Percentiles rank a stretch among this genome's conserved stretches.
Conservation (phyloP, 192 early-diverging fungal genomes). For the Haplosporangium gracile region DNA sequence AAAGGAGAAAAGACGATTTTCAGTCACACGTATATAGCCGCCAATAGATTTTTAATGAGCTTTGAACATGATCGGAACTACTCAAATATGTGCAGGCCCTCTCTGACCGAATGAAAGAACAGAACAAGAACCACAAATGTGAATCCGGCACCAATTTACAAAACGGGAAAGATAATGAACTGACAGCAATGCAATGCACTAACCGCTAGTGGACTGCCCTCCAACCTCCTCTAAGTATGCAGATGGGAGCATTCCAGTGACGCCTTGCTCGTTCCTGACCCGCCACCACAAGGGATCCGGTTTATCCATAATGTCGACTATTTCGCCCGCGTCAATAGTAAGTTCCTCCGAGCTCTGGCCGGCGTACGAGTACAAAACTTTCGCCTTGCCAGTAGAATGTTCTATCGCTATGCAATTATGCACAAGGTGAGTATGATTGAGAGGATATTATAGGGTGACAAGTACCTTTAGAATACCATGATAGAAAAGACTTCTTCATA, state of each 20-base stretch:
- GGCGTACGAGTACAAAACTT: slow-evolving; percentile 32
- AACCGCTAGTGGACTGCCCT: slow-evolving; percentile 53
- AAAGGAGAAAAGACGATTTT: neutral
- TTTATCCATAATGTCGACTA: slow-evolving; percentile 67
- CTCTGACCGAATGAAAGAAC: neutral
- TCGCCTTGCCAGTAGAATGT: slow-evolving; percentile 19
- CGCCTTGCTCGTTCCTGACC: slow-evolving; percentile 45
- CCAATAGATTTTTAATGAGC: too few species aligned
- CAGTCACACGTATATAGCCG: too few species aligned
- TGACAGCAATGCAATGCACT: slow-evolving; percentile 39
- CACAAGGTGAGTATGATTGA: neutral
- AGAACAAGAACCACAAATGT: neutral
- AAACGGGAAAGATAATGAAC: neutral
- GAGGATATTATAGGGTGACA: neutral
- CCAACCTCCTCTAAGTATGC: slow-evolving; percentile 59
- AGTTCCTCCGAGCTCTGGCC: slow-evolving; percentile 67
- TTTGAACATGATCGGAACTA: too few species aligned
- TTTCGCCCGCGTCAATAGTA: slow-evolving; percentile 70
- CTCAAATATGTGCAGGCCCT: too few species aligned
- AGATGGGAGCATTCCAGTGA: slow-evolving; percentile 57
- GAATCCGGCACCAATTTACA: neutral
- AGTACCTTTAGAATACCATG: neutral
- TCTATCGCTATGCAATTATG: slow-evolving; percentile 12
- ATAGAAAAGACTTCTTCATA: neutral
- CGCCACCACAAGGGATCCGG: slow-evolving; percentile 58